A percentile compares a stretch with the other conserved stretches of the same genome.
Evolutionary conservation across 2,329 filamentous ascomycete genomes (phyloP).

Genomic region (Calonectria pteridis): DNA sequence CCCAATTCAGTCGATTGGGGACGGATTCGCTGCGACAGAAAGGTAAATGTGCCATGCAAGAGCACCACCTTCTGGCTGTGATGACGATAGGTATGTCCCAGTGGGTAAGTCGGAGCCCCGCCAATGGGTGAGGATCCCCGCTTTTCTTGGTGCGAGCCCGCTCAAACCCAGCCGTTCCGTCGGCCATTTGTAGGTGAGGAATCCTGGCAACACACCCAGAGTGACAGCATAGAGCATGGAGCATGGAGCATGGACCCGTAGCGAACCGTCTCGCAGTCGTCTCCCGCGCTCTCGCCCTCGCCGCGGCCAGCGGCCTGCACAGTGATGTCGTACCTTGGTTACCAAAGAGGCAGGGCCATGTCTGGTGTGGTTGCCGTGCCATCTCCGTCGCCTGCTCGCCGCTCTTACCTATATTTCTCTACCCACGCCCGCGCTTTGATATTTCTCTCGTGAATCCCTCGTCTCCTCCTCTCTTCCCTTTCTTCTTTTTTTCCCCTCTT

Average conservation of each 20-base stretch:
- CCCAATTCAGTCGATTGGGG: slow-evolving; percentile 24
- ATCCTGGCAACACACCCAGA: slow-evolving; percentile 10
- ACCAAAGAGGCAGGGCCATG: slow-evolving; percentile 6
- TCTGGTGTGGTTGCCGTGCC: slow-evolving; percentile 18
- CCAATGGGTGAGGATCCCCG: slow-evolving; percentile 44
- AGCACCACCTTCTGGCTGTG: slow-evolving; percentile 29
- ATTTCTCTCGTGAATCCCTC: slow-evolving; percentile 43
- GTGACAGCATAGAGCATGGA: slow-evolving; percentile 12
- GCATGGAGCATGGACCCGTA: slow-evolving; percentile 11
- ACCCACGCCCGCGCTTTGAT: slow-evolving; percentile 25
- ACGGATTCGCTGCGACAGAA: slow-evolving; percentile 3
- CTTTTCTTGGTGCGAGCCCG: slow-evolving; percentile 43
- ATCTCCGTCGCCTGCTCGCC: slow-evolving; percentile 17
- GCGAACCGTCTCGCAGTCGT: slow-evolving; percentile 4
- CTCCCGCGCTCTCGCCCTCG: not conserved
- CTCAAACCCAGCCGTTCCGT: slow-evolving; percentile 33
- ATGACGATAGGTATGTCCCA: slow-evolving; percentile 44
- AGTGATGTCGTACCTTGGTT: slow-evolving; percentile 16
- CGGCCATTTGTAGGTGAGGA: slow-evolving; percentile 33
- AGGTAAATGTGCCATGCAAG: slow-evolving; percentile 26
- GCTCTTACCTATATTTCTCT: slow-evolving; percentile 22
- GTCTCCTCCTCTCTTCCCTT: slow-evolving; percentile 30
- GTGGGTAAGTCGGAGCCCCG: slow-evolving; percentile 34
- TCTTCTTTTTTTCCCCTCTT: slow-evolving; percentile 31
- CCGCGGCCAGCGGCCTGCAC: slow-evolving; percentile 11